Conservation (phyloP, 2,329 filamentous ascomycete genomes). For the Penicillium sp. region DNA sequence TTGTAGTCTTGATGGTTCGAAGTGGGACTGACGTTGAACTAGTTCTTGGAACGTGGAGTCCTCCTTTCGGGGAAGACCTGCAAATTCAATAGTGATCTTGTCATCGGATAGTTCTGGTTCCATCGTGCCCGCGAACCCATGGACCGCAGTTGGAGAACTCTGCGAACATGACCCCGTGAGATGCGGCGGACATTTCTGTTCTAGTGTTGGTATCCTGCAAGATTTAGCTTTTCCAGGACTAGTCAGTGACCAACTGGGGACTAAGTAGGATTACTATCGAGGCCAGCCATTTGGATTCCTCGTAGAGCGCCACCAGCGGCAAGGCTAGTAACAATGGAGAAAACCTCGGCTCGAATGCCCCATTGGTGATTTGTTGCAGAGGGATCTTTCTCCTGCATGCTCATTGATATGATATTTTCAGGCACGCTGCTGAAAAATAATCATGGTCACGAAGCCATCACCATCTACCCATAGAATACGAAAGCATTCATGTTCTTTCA, state of each 20-base stretch:
- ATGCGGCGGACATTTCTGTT: background rate
- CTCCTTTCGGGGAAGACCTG: background rate
- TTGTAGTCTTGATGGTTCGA: background rate
- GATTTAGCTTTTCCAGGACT: background rate
- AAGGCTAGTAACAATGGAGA: background rate
- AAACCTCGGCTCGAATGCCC: background rate
- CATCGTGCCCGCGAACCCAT: background rate
- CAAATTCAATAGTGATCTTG: background rate
- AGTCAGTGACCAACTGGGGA: background rate
- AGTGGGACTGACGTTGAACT: background rate
- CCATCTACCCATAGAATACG: too few relatives aligned
- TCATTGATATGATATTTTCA: too few relatives aligned
- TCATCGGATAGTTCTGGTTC: background rate
- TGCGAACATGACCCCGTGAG: background rate
- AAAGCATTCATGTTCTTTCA: too few relatives aligned
- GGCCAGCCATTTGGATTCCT: background rate
- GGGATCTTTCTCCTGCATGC: too few relatives aligned
- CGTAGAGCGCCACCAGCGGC: background rate
- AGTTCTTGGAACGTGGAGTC: background rate
- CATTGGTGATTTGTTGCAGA: background rate
- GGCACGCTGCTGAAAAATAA: too few relatives aligned
- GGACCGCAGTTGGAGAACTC: background rate
- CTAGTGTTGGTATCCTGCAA: background rate
- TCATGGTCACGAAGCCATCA: too few relatives aligned
- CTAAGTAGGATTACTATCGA: too few relatives aligned